A percentile compares a stretch with the other conserved stretches of the same genome.
phyloP scores from a whole-genome alignment of 495 filamentous ascomycete species.

The Penicillium cataractarum region DNA sequence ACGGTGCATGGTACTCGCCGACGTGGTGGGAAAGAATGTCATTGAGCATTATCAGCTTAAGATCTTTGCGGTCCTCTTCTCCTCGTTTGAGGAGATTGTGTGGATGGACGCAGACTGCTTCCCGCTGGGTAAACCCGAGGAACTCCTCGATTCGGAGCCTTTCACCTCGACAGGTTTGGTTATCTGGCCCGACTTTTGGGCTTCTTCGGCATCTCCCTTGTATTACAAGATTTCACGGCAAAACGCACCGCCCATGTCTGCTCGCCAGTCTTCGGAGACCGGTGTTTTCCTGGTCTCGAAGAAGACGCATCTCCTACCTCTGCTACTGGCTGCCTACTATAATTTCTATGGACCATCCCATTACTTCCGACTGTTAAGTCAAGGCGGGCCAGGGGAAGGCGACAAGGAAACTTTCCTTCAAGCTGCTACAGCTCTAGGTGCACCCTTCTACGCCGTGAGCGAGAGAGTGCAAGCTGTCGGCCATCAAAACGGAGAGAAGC shows the following conservation, averaged over 20 bases:
- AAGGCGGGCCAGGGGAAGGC: constrained; percentile 60
- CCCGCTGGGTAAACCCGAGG: constrained; percentile 54
- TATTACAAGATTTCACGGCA: constrained; percentile 60
- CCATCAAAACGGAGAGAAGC: constrained; percentile 35
- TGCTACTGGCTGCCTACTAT: constrained; percentile 65
- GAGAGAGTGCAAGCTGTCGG: constrained; percentile 47
- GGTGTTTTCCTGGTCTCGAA: constrained; percentile 64
- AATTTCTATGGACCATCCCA: constrained; percentile 62
- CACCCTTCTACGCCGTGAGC: constrained; percentile 56
- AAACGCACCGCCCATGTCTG: constrained; percentile 40
- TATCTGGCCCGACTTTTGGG: constrained; percentile 67
- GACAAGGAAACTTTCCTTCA: constrained; percentile 69
- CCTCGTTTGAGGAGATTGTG: constrained; percentile 61
- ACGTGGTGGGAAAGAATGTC: constrained; percentile 43
- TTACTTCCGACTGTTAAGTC: constrained; percentile 61
- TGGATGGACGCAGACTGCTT: constrained; percentile 66
- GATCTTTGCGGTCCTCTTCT: constrained; percentile 62
- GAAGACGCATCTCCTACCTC: constrained; percentile 49
- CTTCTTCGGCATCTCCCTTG: constrained; percentile 50
- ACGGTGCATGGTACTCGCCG: constrained; percentile 53
- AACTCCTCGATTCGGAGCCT: constrained; percentile 53
- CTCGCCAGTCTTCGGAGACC: constrained; percentile 54
- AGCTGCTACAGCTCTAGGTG: constrained; percentile 53
- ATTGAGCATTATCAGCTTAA: constrained; percentile 62
- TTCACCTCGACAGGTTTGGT: constrained; percentile 58